Base-by-base conservation (phyloP, 441 rosid genomes). In the Metrosideros polymorpha region DNA sequence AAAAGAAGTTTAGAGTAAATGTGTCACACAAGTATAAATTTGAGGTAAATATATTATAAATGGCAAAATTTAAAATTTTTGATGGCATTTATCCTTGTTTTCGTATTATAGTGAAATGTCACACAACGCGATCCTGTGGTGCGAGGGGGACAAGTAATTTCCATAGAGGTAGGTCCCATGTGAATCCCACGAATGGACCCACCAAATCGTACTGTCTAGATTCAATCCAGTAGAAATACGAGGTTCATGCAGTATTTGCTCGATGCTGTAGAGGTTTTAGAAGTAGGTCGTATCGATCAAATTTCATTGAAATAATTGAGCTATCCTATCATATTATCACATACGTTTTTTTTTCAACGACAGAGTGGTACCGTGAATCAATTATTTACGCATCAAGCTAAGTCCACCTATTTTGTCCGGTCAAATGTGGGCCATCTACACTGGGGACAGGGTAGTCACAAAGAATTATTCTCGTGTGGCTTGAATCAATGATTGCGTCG, bases 381-480 rank as follows among this genome's bases (percentile, higher is more conserved):
- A 49, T 49, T 49, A 12, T 49, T 15, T 49, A 3, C n/a, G 15
- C 51, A 49, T 49, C 51, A 29, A 59, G 35, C 35, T 59, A 59
- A 29, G 29, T 57, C 66, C 66, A 14, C 15, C 3, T n/a, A 13
- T 27, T 57, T 7, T n/a, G 35, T n/a, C 18, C 15, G 9, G 66
- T 59, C 66, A 29, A 59, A 6, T 7, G 66, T 19, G 30, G 66
- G 35, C 35, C 35, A 6, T 29, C 66, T 29, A 59, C 19, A n/a
- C 5, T 25, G 0, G 66, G 4, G 5, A 29, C 3, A 8, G 0
- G 35, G 2, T 0, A 59, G 2, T 59, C 35, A 29, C 9, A 7
- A 29, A 0, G 66, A 59, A 17, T 29, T 14, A 59, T 19, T 29
- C 13, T 8, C 6, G 35, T 14, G 66, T 2, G 39, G 30, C 19